Conservation (phyloP, 2,329 filamentous ascomycete species). For the Emmonsia crescens region DNA sequence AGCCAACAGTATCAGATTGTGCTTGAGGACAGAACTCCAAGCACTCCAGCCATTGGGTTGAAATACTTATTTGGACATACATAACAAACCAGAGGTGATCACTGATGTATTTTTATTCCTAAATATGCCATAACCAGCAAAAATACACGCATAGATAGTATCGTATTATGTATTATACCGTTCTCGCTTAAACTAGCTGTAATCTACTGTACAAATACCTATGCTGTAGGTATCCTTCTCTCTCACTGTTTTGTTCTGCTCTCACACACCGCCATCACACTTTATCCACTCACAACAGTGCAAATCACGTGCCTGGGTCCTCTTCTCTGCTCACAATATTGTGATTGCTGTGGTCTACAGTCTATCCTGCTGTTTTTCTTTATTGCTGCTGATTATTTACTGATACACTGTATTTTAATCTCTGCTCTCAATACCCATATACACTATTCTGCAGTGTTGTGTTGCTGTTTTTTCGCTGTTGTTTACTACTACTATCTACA, state of each 20-base stretch:
- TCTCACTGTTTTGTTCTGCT: not conserved
- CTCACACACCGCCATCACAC: not conserved
- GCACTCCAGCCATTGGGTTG: too few relatives aligned
- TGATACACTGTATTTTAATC: not conserved
- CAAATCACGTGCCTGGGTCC: not conserved
- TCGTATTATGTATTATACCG: not conserved
- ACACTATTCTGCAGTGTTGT: too few relatives aligned
- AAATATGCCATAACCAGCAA: too few relatives aligned
- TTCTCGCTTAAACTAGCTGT: not conserved
- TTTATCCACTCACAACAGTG: not conserved
- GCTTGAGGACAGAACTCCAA: too few relatives aligned
- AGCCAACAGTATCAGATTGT: too few relatives aligned
- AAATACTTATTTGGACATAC: too few relatives aligned
- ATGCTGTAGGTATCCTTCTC: not conserved
- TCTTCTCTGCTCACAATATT: not conserved
- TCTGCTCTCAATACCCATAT: not conserved
- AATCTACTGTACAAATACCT: not conserved
- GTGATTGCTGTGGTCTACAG: not conserved
- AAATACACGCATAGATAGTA: too few relatives aligned
- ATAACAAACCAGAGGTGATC: too few relatives aligned
- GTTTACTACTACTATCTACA: not conserved
- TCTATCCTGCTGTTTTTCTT: not conserved
- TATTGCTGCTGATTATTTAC: not conserved
- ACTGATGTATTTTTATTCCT: too few relatives aligned
- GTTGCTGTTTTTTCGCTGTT: not conserved